Evolutionary conservation across 225 moss, liverwort and hornwort species (phyloP), one percentile per base, ranked within the genome.

Genomic region (Sphagnum contortum): DNA sequence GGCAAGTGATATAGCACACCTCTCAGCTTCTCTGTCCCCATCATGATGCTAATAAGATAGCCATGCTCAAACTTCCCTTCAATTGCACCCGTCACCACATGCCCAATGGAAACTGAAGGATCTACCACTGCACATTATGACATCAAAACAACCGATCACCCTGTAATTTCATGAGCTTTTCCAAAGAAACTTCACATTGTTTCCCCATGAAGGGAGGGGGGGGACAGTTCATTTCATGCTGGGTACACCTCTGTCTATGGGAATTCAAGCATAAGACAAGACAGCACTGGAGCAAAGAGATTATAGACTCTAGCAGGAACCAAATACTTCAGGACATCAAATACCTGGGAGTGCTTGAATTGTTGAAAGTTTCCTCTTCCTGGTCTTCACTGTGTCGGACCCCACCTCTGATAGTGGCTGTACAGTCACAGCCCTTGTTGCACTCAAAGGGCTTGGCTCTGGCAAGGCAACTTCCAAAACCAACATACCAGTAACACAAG

Each of bases 51-150:
- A 12, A 98, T 83, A 47, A 98, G 78, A 67, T 90, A 98, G 8
- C 96, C 96, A 57, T 83, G 83, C 70, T 98, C 96, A 56, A 89
- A 78, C 69, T 98, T 98, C 62, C 87, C 96, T 61, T 92, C 92
- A 60, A 98, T 90, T n/a, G 81, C 73, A 45, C 92, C 92, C 6
- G 72, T 63, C 54, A 87, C 77, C 48, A 78, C 70, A 50, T 75
- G 46, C 45, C 90, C 96, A 63, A 98, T 75, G 45, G 84, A 81
- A 59, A 76, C 61, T 66, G 83, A 74, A 56, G 90, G 79, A 79
- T 87, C 88, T 67, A 78, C 75, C 56, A 63, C 83, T 83, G 80
- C 29, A 29, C 29, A 29, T 29, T 29, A 29, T 0, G 29, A 29
- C 29, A 29, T 29, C 29, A 29, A 29, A 29, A 29, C 29, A 29